A percentile compares a stretch with the other conserved stretches of the same genome.
These are phyloP conservation scores for Penicillium sp. DNA, from an alignment of 2,329 filamentous ascomycete genomes.

Conservation along the genomic window DNA sequence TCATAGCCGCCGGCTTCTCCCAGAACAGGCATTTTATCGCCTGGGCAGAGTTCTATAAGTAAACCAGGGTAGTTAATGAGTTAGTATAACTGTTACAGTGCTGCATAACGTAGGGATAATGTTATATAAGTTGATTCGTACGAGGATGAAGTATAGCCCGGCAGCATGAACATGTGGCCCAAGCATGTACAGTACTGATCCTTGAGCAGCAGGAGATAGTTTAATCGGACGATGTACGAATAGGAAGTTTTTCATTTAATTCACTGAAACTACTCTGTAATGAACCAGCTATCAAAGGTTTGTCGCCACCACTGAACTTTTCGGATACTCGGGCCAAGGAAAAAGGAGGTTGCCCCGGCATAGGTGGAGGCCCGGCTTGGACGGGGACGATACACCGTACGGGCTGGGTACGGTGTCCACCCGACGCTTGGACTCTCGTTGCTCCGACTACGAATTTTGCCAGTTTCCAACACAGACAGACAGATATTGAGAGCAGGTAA, in stretches of 20 bases:
- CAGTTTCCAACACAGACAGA: background rate
- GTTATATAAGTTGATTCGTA: background rate
- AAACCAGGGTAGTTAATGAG: background rate
- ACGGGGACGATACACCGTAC: constrained; percentile 25
- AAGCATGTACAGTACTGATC: background rate
- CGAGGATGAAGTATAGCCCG: background rate
- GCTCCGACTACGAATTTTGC: constrained; percentile 17
- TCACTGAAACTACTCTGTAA: background rate
- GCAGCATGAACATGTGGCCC: background rate
- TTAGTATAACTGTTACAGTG: background rate
- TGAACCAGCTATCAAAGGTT: background rate
- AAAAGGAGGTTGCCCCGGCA: constrained; percentile 28
- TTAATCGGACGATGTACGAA: background rate
- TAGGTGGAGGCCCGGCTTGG: constrained; percentile 18
- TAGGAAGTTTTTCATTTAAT: background rate
- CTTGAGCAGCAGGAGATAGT: background rate
- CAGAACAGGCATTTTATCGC: background rate
- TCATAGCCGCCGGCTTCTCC: constrained; percentile 13
- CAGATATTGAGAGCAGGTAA: background rate
- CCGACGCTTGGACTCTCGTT: constrained; percentile 17
- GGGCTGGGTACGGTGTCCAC: constrained; percentile 9
- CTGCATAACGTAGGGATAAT: background rate
- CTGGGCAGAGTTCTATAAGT: background rate
- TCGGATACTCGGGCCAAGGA: constrained; percentile 29
- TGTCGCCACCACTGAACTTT: constrained; percentile 10